Evolutionary conservation across 768 basidiomycete species (phyloP).

Genomic region (Naganishia onofrii): DNA sequence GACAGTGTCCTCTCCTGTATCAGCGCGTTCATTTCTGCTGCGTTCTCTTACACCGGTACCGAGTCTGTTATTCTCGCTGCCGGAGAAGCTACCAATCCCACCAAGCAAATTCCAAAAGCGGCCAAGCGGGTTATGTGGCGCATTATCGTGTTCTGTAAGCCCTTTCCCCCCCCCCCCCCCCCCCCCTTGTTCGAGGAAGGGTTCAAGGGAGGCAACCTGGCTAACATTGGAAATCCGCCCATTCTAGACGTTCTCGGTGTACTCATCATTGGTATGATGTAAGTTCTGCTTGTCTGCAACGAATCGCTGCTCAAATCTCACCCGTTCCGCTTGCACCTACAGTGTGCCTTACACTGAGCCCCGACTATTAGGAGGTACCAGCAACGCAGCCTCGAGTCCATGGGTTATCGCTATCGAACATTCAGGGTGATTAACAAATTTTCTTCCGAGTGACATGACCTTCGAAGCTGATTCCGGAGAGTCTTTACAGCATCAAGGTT

Average conservation of each 20-base stretch:
- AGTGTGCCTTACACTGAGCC: conserved; percentile 41
- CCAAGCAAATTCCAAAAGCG: conserved; percentile 74
- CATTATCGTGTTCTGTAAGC: conserved; percentile 27
- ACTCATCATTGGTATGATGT: conserved; percentile 48
- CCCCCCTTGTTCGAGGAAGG: no score
- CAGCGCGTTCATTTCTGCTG: conserved; percentile 58
- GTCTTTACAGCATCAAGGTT: conserved; percentile 37
- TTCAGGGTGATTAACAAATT: conserved; percentile 31
- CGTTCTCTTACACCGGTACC: conserved; percentile 63
- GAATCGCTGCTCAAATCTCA: background rate
- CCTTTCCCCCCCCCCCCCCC: no score
- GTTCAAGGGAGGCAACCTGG: background rate
- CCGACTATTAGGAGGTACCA: conserved; percentile 30
- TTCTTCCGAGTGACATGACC: background rate
- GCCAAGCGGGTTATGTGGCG: conserved; percentile 65
- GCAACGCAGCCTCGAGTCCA: conserved; percentile 50
- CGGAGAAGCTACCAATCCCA: conserved; percentile 72
- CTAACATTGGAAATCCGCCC: background rate
- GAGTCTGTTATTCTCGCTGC: conserved; percentile 58
- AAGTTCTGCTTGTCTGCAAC: background rate
- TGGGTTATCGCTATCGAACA: conserved; percentile 50
- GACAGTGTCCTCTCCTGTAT: background rate
- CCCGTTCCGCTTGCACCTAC: background rate
- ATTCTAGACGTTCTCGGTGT: conserved; percentile 35
- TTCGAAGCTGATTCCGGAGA: background rate